Evolutionary conservation across 2,329 filamentous ascomycete species (phyloP), one percentile per base, ranked within the genome.

Genomic region (Ascochyta clinopodiicola): DNA sequence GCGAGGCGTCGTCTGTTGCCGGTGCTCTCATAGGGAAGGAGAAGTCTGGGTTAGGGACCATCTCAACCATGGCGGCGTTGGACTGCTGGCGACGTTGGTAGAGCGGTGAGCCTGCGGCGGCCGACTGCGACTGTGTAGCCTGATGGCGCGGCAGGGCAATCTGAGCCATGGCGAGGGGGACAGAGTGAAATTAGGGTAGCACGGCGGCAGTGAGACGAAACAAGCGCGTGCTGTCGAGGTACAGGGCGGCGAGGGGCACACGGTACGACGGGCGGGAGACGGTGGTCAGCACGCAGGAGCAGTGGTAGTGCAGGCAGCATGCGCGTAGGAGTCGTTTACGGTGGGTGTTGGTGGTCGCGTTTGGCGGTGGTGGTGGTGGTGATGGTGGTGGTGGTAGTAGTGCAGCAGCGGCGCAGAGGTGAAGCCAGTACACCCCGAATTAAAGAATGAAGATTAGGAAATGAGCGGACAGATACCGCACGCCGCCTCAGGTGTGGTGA

Each of bases 11-110:
- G 38, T 69, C 60, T 7, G 65, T 53, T 39, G 71, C 67, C 34
- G 69, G 70, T 6, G 66, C 70, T 58, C 72, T 73, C 64, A 75
- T 74, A 35, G 80, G 80, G 52, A 82, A 82, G 17, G 76, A 77
- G 67, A 82, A 82, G 59, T 80, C 75, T 45, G 79, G 78, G 56
- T 81, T 81, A 21, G 77, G 76, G 24, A 79, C 64, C 60, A 81
- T 76, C 58, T 82, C 79, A 39, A 78, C 66, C 50, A 70, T 66
- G 25, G 67, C 72, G 44, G 63, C 63, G 59, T 69, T 69, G 45
- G 73, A 68, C 40, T 67, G 57, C 45, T 64, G 63, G 42, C 72
- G 69, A 22, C 73, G 72, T 60, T 74, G 68, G 62, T 74, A 75
- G 52, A 75, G 73, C 61, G 71, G 71, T 67, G 73, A 70, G 62